Evolutionary conservation across 108 stramenopile genomes (phyloP).

Genomic region (Cylindrotheca closterium): DNA sequence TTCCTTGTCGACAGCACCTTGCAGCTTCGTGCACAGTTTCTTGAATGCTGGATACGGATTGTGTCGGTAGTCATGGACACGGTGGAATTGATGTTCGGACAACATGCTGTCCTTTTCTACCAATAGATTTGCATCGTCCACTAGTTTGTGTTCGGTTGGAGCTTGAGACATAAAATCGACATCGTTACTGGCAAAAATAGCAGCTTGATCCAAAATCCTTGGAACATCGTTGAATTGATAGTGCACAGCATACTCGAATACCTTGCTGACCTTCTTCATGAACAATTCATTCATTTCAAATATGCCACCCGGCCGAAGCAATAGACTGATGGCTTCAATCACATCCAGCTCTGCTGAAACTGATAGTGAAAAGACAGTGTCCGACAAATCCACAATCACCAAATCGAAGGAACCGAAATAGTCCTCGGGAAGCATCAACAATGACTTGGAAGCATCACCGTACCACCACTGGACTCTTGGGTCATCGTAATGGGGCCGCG

Average conservation of each 20-base stretch:
- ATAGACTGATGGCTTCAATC: slow-evolving; percentile 45
- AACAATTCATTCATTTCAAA: slow-evolving; percentile 56
- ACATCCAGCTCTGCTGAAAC: slow-evolving; percentile 57
- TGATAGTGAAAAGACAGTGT: slow-evolving; percentile 47
- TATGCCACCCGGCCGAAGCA: slow-evolving; percentile 49
- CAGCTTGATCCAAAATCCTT: slow-evolving; percentile 26
- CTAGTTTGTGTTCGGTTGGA: slow-evolving; percentile 2
- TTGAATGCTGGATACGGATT: neutral
- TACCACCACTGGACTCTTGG: slow-evolving; percentile 68
- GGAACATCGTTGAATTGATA: slow-evolving; percentile 26
- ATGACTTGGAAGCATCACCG: slow-evolving; percentile 58
- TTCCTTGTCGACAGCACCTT: slow-evolving; percentile 28
- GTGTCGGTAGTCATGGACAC: slow-evolving; percentile 6
- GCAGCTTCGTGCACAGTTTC: slow-evolving; percentile 15
- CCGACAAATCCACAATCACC: slow-evolving; percentile 57
- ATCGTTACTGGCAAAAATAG: slow-evolving; percentile 30
- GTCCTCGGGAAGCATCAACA: slow-evolving; percentile 46
- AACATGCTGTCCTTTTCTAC: neutral
- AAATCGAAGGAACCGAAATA: slow-evolving; percentile 65
- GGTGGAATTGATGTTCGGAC: slow-evolving; percentile 1
- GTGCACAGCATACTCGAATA: slow-evolving; percentile 25
- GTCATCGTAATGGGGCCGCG: slow-evolving; percentile 57
- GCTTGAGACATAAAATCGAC: slow-evolving; percentile 28
- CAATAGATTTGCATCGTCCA: slow-evolving; percentile 23
- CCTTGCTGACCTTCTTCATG: slow-evolving; percentile 13